Evolutionary conservation across 306 rosid species (phyloP).

Genomic region (Cucurbita moschata): DNA sequence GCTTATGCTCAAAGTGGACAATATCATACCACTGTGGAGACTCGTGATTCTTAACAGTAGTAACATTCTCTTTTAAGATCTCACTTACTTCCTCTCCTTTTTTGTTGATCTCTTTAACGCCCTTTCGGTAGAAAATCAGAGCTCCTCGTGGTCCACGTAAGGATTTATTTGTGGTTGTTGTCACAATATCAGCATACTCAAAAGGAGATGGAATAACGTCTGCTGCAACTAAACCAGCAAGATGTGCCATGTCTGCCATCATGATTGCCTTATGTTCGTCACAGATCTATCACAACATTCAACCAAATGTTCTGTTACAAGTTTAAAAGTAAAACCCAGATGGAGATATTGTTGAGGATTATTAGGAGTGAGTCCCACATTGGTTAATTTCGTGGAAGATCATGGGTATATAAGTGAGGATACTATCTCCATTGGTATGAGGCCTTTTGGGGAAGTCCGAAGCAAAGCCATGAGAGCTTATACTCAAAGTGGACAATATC

Average conservation of each 20-base stretch:
- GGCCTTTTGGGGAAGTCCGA: too few species aligned
- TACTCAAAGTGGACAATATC: too few species aligned
- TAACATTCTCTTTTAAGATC: background rate
- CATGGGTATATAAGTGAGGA: too few species aligned
- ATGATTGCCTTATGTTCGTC: slow-evolving; percentile 31
- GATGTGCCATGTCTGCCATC: slow-evolving; percentile 40
- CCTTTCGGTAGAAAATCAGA: slow-evolving; percentile 87
- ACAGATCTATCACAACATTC: slow-evolving; percentile 21
- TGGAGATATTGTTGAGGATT: too few species aligned
- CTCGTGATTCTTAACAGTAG: too few species aligned
- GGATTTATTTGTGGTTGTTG: slow-evolving; percentile 91
- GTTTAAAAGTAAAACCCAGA: background rate
- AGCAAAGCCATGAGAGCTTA: background rate
- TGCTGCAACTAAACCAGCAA: slow-evolving; percentile 34
- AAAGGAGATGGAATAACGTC: slow-evolving; percentile 36
- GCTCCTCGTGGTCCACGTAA: slow-evolving; percentile 98
- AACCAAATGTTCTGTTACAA: background rate
- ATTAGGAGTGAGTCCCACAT: too few species aligned
- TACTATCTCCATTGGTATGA: too few species aligned
- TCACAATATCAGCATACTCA: slow-evolving; percentile 46
- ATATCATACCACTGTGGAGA: too few species aligned
- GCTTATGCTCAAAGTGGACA: too few species aligned
- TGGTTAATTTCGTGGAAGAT: too few species aligned
- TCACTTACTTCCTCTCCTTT: slow-evolving; percentile 81
- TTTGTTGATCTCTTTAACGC: slow-evolving; percentile 70